Conservation (phyloP, 768 basidiomycete genomes). For the Boletus rubroflammeus region DNA sequence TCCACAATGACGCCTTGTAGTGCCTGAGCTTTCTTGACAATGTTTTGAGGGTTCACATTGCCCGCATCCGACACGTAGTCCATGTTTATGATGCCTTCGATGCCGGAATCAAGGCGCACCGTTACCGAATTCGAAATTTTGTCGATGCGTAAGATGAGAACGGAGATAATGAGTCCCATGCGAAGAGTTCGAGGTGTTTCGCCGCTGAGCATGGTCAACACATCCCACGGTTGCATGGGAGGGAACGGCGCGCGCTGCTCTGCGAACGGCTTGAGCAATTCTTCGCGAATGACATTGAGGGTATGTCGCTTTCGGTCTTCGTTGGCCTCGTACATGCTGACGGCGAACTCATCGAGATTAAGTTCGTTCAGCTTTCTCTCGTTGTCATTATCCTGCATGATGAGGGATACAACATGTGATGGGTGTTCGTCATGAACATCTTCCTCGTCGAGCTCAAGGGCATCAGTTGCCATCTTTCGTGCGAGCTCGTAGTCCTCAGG, state of each 20-base stretch:
- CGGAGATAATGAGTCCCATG: conserved; percentile 79
- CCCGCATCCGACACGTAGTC: conserved; percentile 54
- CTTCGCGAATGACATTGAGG: conserved; percentile 82
- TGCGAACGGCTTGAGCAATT: conserved; percentile 75
- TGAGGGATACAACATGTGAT: conserved; percentile 79
- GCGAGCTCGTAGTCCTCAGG: conserved; percentile 97
- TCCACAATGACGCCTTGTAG: conserved; percentile 75
- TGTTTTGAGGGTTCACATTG: conserved; percentile 38
- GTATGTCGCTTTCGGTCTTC: conserved; percentile 86
- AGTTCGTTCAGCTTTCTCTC: conserved; percentile 83
- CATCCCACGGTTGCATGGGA: conserved; percentile 67
- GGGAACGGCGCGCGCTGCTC: conserved; percentile 70
- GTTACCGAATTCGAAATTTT: conserved; percentile 42
- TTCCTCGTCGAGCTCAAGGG: conserved; percentile 95
- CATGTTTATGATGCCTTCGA: conserved; percentile 74
- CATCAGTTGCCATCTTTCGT: conserved; percentile 97
- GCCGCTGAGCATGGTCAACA: conserved; percentile 93
- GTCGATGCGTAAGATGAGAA: conserved; percentile 54
- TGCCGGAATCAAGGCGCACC: conserved; percentile 87
- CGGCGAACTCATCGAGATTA: conserved; percentile 94
- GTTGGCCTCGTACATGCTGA: conserved; percentile 82
- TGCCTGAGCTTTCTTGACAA: conserved; percentile 76
- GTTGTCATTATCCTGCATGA: conserved; percentile 81
- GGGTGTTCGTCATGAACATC: conserved; percentile 91
- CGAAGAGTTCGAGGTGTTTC: conserved; percentile 79